Evolutionary conservation across 2,329 filamentous ascomycete genomes (phyloP).

Genomic region (Sphaerulina populicola): DNA sequence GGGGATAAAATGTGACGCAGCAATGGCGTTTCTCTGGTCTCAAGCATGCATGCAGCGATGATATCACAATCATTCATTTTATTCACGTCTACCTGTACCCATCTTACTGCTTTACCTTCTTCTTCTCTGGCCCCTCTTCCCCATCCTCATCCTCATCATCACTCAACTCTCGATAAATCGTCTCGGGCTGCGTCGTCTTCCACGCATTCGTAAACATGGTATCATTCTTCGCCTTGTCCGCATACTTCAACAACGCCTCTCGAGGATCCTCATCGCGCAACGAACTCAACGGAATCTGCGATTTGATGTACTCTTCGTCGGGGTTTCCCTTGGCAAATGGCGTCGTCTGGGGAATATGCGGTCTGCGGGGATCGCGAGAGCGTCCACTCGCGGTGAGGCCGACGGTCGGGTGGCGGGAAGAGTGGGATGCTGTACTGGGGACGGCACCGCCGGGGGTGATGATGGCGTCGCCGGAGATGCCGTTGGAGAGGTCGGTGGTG

Average conservation of each 20-base stretch:
- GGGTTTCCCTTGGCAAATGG: constrained; percentile 87
- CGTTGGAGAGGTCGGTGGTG: constrained; percentile 73
- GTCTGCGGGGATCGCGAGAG: constrained; percentile 69
- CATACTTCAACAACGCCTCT: constrained; percentile 90
- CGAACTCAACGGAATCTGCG: constrained; percentile 78
- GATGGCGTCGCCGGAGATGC: constrained; percentile 75
- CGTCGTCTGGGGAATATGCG: constrained; percentile 74
- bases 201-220: constrained; percentile 92
- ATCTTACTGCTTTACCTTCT: constrained; percentile 13
- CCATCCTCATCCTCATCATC: constrained; percentile 77
- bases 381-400: constrained; percentile 72
- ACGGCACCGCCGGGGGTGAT: constrained; percentile 47
- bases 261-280: constrained; percentile 96
- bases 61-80: background rate
- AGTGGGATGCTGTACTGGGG: constrained; percentile 38
- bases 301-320: constrained; percentile 78
- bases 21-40: constrained; percentile 2
- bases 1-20: constrained; percentile 10
- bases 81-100: no score
- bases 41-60: background rate
- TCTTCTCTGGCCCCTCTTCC: constrained; percentile 58
- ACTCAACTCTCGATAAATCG: constrained; percentile 81
- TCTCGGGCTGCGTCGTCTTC: constrained; percentile 83
- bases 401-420: constrained; percentile 57
- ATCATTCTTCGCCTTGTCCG: constrained; percentile 83